These are phyloP conservation scores for Aspergillus mulundensis DNA, from an alignment of 495 filamentous ascomycete species.

Conservation along the genomic window DNA sequence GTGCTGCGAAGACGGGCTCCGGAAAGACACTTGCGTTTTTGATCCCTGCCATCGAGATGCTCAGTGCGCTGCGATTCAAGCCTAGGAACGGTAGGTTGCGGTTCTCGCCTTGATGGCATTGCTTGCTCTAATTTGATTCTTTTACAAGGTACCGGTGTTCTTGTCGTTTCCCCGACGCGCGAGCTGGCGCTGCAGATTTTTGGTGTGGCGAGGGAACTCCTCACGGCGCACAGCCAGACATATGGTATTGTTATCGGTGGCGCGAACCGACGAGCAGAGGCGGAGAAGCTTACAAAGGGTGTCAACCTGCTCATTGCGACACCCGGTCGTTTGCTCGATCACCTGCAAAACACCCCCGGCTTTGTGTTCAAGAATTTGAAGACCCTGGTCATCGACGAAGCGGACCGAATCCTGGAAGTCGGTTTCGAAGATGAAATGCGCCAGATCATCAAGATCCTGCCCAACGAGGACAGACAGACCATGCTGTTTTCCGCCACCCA, in stretches of 20 bases:
- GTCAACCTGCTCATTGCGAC: constrained; percentile 94
- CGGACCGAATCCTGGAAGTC: constrained; percentile 90
- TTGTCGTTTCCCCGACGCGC: constrained; percentile 66
- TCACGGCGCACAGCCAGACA: constrained; percentile 85
- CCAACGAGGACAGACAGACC: constrained; percentile 83
- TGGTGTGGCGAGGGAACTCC: constrained; percentile 86
- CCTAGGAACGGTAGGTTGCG: constrained; percentile 55
- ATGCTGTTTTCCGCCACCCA: constrained; percentile 98
- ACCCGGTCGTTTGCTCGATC: constrained; percentile 87
- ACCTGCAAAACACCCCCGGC: constrained; percentile 86
- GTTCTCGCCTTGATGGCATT: background rate
- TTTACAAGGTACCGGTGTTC: constrained; percentile 66
- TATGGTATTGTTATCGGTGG: constrained; percentile 96
- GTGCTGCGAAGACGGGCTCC: constrained; percentile 93
- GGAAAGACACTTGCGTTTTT: constrained; percentile 95
- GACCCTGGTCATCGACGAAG: constrained; percentile 73
- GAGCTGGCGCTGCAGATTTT: constrained; percentile 96
- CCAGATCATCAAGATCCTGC: constrained; percentile 93
- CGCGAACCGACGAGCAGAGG: constrained; percentile 85
- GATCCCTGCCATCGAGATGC: constrained; percentile 93
- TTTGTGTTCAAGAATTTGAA: constrained; percentile 94
- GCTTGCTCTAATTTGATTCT: background rate
- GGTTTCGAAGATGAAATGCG: constrained; percentile 99
- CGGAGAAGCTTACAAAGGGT: constrained; percentile 89
- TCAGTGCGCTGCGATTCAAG: constrained; percentile 85